Percentiles rank a stretch among this genome's conserved stretches.
These are phyloP conservation scores for Prunus yedoensis DNA, from an alignment of 331 rosid species.

Conservation along the genomic window DNA sequence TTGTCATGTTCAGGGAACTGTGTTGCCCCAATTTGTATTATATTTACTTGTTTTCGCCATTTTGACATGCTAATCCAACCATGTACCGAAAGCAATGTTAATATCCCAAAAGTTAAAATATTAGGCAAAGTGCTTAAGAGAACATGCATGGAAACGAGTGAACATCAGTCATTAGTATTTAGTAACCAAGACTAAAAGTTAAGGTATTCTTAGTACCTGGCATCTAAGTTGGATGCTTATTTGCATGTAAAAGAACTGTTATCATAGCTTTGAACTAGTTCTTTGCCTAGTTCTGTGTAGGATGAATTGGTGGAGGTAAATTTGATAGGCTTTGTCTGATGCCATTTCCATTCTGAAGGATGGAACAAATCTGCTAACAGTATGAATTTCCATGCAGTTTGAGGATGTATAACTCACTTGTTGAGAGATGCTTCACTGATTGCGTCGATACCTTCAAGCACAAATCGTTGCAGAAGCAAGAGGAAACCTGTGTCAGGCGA, in stretches of 20 bases:
- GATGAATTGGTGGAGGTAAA: neutral
- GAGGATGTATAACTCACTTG: slow-evolving; percentile 88
- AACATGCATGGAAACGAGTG: neutral
- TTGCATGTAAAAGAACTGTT: neutral
- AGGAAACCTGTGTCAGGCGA: slow-evolving; percentile 78
- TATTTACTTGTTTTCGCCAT: neutral
- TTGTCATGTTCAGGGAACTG: too few relatives aligned
- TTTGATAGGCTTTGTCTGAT: neutral
- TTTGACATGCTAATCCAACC: neutral
- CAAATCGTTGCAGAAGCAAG: slow-evolving; percentile 91
- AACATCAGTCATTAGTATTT: neutral
- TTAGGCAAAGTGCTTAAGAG: neutral
- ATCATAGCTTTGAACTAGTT: neutral
- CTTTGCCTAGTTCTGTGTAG: neutral
- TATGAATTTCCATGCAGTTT: slow-evolving; percentile 45
- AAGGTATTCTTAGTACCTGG: neutral
- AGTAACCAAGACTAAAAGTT: neutral
- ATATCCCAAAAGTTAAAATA: too few relatives aligned
- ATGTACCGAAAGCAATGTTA: neutral
- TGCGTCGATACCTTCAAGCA: slow-evolving; percentile 89
- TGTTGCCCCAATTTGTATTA: neutral
- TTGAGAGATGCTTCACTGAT: slow-evolving; percentile 84
- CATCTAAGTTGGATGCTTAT: neutral
- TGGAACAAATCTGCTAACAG: neutral
- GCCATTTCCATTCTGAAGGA: neutral